Evolutionary conservation across 371 early-diverging fungal species (phyloP).

Genomic region (Lichtheimia ornata): DNA sequence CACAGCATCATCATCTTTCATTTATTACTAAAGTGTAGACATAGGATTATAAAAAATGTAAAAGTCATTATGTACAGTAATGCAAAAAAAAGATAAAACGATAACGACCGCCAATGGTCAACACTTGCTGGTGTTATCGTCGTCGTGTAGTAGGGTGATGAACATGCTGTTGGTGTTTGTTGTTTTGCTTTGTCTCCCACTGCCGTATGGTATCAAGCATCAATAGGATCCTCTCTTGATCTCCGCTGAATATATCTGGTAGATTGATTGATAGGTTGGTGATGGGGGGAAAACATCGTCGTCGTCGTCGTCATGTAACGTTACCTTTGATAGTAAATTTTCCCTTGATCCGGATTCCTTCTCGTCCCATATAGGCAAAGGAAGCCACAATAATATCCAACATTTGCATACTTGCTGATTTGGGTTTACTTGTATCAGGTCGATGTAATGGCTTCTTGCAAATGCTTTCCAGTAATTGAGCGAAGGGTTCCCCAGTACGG

Average conservation of each 20-base stretch:
- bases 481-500: conserved; percentile 48
- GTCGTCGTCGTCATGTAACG: background rate
- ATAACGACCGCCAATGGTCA: no score
- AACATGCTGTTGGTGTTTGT: no score
- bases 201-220: conserved; percentile 37
- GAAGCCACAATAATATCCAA: conserved; percentile 57
- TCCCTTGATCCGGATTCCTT: conserved; percentile 54
- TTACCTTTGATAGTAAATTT: conserved; percentile 56
- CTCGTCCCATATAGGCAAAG: conserved; percentile 62
- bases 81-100: no score
- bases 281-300: background rate
- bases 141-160: no score
- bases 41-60: no score
- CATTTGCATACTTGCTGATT: conserved; percentile 27
- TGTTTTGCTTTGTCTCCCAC: conserved; percentile 5
- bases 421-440: conserved; percentile 8
- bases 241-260: conserved; percentile 55
- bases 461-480: conserved; percentile 49
- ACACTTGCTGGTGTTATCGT: no score
- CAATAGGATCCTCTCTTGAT: conserved; percentile 52
- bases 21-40: no score
- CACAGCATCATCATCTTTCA: no score
- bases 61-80: no score
- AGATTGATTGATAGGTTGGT: background rate
- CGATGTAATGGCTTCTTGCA: conserved; percentile 48